Percentiles rank a stretch among this genome's conserved stretches.
Conservation (phyloP, 139 green algal genomes). For the Axilococcus clingmanii region DNA sequence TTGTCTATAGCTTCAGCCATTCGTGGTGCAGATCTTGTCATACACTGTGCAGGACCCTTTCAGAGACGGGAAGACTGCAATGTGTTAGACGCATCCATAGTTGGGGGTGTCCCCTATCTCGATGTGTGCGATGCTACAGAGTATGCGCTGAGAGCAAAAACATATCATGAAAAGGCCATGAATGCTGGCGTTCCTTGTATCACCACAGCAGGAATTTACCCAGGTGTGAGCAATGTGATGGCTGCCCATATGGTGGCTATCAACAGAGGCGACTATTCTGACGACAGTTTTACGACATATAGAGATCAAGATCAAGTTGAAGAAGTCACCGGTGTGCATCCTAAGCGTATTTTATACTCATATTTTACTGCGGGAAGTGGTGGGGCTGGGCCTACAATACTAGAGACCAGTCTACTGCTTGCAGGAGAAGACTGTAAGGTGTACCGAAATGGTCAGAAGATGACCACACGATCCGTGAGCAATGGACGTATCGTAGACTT, state of each 20-base stretch:
- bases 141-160: constrained; percentile 38
- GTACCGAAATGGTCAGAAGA: constrained; percentile 28
- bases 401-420: constrained; percentile 84
- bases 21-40: constrained; percentile 47
- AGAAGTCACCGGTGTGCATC: neutral
- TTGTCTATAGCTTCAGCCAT: constrained; percentile 14
- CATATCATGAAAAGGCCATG: constrained; percentile 39
- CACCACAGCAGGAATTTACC: constrained; percentile 69
- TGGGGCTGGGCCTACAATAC: constrained; percentile 85
- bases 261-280: constrained; percentile 48
- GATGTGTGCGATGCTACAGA: constrained; percentile 91
- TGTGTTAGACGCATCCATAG: constrained; percentile 72
- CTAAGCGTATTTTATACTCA: constrained; percentile 61
- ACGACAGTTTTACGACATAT: neutral
- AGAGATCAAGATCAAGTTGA: constrained; percentile 4
- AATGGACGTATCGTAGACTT: constrained; percentile 81
- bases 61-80: constrained; percentile 44
- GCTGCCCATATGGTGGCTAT: constrained; percentile 76
- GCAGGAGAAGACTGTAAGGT: constrained; percentile 37
- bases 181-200: constrained; percentile 78
- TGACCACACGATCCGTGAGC: constrained; percentile 51
- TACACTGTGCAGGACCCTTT: constrained; percentile 91
- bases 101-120: constrained; percentile 67
- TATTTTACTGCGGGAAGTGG: constrained; percentile 88
- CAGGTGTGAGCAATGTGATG: constrained; percentile 86